Percentiles rank a stretch among this genome's conserved stretches.
Evolutionary conservation across 2,329 filamentous ascomycete genomes (phyloP).

Genomic region (Fusarium sp.): DNA sequence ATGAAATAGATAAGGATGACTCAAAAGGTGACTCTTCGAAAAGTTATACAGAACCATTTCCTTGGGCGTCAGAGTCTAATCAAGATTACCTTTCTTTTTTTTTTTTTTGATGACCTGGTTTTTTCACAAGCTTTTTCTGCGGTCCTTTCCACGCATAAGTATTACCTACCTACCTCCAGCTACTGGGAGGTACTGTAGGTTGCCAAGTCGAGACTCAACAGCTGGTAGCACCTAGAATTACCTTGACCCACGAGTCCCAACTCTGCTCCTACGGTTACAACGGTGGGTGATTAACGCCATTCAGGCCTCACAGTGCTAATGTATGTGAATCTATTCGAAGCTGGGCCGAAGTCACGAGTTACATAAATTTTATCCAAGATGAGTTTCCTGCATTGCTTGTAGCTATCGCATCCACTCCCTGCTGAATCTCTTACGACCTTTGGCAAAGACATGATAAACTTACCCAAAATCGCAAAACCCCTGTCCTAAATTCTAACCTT

Average conservation of each 20-base stretch:
- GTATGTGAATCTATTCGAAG: slow-evolving; percentile 9
- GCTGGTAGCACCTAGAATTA: background rate
- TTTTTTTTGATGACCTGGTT: background rate
- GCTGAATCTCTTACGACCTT: background rate
- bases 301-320: slow-evolving; percentile 5
- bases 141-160: background rate
- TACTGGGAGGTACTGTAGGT: too few species aligned
- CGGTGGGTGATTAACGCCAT: background rate
- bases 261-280: slow-evolving; percentile 10
- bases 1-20: background rate
- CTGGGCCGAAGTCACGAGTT: background rate
- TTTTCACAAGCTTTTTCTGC: background rate
- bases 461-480: slow-evolving; percentile 1
- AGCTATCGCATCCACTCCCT: slow-evolving; percentile 10
- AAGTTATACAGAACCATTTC: background rate
- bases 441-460: background rate
- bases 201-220: slow-evolving; percentile 23
- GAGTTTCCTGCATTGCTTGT: slow-evolving; percentile 11
- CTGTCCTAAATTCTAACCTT: slow-evolving; percentile 2
- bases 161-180: too few species aligned
- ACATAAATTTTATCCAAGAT: background rate
- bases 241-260: slow-evolving; percentile 7
- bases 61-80: background rate
- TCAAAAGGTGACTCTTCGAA: background rate
- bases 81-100: background rate